These are phyloP conservation scores for Malus sieversii DNA, from an alignment of 306 rosid species.

Conservation along the genomic window DNA sequence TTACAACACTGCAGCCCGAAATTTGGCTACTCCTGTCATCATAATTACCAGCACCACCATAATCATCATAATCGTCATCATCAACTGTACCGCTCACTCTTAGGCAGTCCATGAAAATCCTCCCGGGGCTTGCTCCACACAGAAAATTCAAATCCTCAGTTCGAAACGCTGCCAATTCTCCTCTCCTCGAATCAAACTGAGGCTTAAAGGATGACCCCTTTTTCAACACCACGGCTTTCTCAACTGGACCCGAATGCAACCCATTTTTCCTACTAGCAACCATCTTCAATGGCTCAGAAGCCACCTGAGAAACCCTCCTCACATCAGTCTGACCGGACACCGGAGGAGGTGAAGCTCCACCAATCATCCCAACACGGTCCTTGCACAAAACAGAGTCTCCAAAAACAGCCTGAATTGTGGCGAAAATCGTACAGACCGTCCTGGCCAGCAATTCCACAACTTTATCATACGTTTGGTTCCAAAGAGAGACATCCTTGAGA, in stretches of 20 bases:
- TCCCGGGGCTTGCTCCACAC: conserved; percentile 82
- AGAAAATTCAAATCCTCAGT: conserved; percentile 71
- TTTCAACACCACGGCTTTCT: conserved; percentile 30
- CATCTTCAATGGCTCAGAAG: conserved; percentile 36
- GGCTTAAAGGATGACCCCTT: conserved; percentile 31
- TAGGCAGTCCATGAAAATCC: conserved; percentile 88
- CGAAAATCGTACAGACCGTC: conserved; percentile 81
- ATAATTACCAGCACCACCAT: conserved; percentile 22
- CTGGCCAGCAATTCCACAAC: conserved; percentile 90
- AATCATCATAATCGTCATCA: conserved; percentile 30
- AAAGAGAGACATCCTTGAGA: conserved; percentile 72
- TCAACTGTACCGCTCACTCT: conserved; percentile 71
- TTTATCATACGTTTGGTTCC: conserved; percentile 89
- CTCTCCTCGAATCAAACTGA: conserved; percentile 38
- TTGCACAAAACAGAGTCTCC: conserved; percentile 43
- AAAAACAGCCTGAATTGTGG: conserved; percentile 51
- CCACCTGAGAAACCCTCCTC: conserved; percentile 18
- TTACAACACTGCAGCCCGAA: conserved; percentile 27
- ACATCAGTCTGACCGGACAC: conserved; percentile 24
- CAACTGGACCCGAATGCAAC: conserved; percentile 25
- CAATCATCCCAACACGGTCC: conserved; percentile 16
- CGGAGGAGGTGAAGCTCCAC: conserved; percentile 37
- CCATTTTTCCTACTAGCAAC: conserved; percentile 31
- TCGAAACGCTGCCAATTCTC: conserved; percentile 48
- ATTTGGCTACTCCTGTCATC: conserved; percentile 38